Conservation (phyloP, 805 yeast species). For the Ogataea dorogensis region DNA sequence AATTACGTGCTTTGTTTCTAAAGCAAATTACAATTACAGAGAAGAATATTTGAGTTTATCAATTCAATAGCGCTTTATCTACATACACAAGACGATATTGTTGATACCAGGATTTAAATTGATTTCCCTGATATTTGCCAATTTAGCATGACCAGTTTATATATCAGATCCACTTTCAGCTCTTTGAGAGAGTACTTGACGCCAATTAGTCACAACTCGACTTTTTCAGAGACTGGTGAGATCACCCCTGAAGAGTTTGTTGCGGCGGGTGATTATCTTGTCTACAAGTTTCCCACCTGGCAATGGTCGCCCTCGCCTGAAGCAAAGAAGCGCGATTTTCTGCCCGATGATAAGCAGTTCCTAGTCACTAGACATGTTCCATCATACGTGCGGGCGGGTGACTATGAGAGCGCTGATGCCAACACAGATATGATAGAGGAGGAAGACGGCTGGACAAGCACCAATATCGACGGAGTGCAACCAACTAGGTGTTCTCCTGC, state of each 20-base stretch:
- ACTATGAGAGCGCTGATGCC: slow-evolving; percentile 44
- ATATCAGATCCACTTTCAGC: slow-evolving; percentile 70
- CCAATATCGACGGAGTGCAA: slow-evolving; percentile 22
- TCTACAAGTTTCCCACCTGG: slow-evolving; percentile 95
- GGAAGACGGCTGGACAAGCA: slow-evolving; percentile 62
- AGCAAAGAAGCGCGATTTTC: slow-evolving; percentile 57
- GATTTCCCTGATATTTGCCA: not conserved
- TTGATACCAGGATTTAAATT: not conserved
- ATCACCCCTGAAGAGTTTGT: slow-evolving; percentile 96
- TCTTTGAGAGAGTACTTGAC: slow-evolving; percentile 90
- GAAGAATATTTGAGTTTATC: not conserved
- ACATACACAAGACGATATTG: not conserved
- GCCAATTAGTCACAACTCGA: slow-evolving; percentile 84
- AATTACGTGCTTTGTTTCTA: slow-evolving; percentile 1
- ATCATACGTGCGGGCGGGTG: slow-evolving; percentile 67
- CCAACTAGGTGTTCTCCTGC: slow-evolving; percentile 22
- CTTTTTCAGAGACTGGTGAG: slow-evolving; percentile 83
- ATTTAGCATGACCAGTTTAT: slow-evolving; percentile 32
- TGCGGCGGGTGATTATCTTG: slow-evolving; percentile 89
- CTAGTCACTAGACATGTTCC: slow-evolving; percentile 90
- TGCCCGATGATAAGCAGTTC: slow-evolving; percentile 85
- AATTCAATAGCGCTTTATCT: slow-evolving; percentile 1
- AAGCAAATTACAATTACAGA: slow-evolving; percentile 2
- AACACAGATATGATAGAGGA: slow-evolving; percentile 5
- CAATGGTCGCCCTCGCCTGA: slow-evolving; percentile 72